A percentile compares a stretch with the other conserved stretches of the same genome.
Evolutionary conservation across 2,329 filamentous ascomycete genomes (phyloP).

Genomic region (Bretziella fagacearum): DNA sequence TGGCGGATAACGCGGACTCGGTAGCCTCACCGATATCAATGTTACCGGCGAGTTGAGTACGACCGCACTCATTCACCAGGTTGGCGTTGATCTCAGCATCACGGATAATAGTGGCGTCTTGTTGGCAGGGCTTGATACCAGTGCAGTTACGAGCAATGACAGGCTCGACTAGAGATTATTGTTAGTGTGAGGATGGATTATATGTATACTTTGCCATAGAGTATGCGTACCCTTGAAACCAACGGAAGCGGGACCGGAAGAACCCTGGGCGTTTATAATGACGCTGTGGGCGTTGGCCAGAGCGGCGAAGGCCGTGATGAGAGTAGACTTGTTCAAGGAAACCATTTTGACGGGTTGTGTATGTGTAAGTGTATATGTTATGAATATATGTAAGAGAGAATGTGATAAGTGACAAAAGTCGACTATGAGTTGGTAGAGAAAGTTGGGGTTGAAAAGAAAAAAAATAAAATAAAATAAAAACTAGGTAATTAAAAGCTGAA

Average conservation of each 20-base stretch:
- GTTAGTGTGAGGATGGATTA: constrained; percentile 4
- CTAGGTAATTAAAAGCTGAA: constrained; percentile 14
- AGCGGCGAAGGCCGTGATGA: constrained; percentile 19
- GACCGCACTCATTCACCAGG: constrained; percentile 42
- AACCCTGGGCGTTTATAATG: constrained; percentile 30
- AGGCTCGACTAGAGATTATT: constrained; percentile 27
- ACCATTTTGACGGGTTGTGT: constrained; percentile 22
- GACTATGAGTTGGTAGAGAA: neutral
- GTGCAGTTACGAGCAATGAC: constrained; percentile 45
- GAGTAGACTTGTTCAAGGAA: constrained; percentile 21
- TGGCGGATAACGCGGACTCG: constrained; percentile 31
- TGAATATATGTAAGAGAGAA: neutral
- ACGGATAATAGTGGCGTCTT: constrained; percentile 46
- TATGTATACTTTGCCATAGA: too few relatives aligned
- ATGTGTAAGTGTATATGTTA: constrained; percentile 16
- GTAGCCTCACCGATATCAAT: constrained; percentile 43
- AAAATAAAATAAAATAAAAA: constrained; percentile 17
- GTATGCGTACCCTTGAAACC: constrained; percentile 29
- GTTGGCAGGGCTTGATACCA: constrained; percentile 46
- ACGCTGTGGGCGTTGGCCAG: constrained; percentile 29
- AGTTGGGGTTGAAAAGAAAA: constrained; percentile 8
- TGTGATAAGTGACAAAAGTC: constrained; percentile 5
- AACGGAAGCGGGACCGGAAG: constrained; percentile 28
- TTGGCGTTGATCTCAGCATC: constrained; percentile 36
- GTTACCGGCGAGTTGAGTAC: constrained; percentile 42